These are phyloP conservation scores for Kalaharituber pfeilii DNA, from an alignment of 2,329 filamentous ascomycete species.

Conservation along the genomic window DNA sequence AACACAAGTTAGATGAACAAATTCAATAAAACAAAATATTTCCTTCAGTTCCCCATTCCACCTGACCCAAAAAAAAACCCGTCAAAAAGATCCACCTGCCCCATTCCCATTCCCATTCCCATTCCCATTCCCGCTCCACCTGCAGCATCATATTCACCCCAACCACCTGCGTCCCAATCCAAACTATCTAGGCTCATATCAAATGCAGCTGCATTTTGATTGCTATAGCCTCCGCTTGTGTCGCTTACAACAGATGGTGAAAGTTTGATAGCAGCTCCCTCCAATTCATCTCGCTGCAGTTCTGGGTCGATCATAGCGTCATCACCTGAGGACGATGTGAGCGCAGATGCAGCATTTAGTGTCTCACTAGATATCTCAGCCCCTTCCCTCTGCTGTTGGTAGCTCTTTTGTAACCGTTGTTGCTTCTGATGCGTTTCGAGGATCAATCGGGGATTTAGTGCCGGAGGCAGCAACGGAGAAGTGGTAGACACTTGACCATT, in stretches of 20 bases:
- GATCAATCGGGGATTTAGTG: not conserved
- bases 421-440: not conserved
- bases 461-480: not conserved
- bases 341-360: constrained; percentile 3
- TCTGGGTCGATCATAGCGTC: constrained; percentile 17
- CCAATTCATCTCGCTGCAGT: constrained; percentile 1
- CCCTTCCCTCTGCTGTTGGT: not conserved
- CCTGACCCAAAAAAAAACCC: constrained; percentile 38
- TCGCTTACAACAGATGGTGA: constrained; percentile 8
- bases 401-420: not conserved
- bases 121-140: constrained; percentile 13
- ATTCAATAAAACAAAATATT: not conserved
- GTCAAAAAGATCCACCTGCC: constrained; percentile 33
- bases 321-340: constrained; percentile 8
- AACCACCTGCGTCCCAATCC: not conserved
- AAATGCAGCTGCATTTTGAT: constrained; percentile 4
- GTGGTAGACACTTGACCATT: not conserved
- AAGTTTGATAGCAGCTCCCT: constrained; percentile 5
- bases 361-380: not conserved
- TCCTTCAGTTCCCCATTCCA: not conserved
- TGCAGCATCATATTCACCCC: constrained; percentile 3
- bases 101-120: constrained; percentile 14
- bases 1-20: too few relatives aligned
- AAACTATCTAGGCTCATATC: not conserved
- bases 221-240: constrained; percentile 3